Evolutionary conservation across 106 monocot genomes (phyloP).

Genomic region (Iris macrosiphon): DNA sequence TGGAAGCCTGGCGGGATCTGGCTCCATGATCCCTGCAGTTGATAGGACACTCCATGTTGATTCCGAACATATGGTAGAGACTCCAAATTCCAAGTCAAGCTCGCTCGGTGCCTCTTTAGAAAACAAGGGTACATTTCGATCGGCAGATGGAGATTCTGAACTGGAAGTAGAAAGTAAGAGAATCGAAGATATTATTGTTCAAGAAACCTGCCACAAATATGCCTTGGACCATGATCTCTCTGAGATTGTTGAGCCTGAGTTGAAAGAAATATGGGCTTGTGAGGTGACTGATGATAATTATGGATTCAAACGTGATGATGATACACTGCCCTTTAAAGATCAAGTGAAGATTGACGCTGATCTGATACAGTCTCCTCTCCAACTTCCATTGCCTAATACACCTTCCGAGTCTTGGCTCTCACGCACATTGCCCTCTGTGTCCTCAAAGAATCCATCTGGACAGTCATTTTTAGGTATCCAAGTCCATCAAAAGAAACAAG

Average conservation of each 20-base stretch:
- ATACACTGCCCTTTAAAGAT: not conserved
- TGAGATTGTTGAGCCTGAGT: conserved; percentile 2
- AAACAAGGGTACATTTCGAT: not conserved
- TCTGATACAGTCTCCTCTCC: conserved; percentile 21
- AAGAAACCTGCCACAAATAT: conserved; percentile 12
- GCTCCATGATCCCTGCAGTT: conserved; percentile 27
- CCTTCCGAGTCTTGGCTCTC: conserved; percentile 85
- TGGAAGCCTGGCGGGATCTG: conserved; percentile 28
- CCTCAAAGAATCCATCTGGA: conserved; percentile 31
- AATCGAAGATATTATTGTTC: conserved; percentile 13
- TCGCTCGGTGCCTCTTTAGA: conserved; percentile 5
- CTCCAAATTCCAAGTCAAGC: conserved; percentile 24
- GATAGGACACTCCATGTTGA: conserved; percentile 33
- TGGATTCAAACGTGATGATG: conserved; percentile 5
- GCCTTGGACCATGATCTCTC: no score
- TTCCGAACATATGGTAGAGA: conserved; percentile 16
- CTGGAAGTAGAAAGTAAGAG: conserved; percentile 9
- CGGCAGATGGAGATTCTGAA: conserved; percentile 18
- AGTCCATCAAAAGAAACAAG: conserved; percentile 25
- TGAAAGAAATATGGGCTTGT: not conserved
- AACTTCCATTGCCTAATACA: conserved; percentile 56
- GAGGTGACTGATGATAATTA: not conserved
- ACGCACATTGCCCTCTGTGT: conserved; percentile 60
- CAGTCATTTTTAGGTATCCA: conserved; percentile 46
- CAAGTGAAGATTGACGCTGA: conserved; percentile 10